Evolutionary conservation across 441 rosid genomes (phyloP), one percentile per base, ranked within the genome.

Genomic region (Jatropha multifida): DNA sequence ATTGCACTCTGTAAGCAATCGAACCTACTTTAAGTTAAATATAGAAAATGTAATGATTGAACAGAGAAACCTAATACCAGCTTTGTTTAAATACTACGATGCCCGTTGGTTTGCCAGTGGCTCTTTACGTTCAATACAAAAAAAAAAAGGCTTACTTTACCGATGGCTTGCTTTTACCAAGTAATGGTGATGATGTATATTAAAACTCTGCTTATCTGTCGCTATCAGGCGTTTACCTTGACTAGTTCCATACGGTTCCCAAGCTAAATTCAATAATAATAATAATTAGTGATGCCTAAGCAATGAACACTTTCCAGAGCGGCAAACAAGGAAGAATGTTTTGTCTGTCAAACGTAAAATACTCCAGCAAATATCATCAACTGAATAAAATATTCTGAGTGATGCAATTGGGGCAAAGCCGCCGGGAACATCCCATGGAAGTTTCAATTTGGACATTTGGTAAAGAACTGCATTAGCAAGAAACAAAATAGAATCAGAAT

Each of bases 291-390:
- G 13, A 52, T 52, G 56, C n/a, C 13, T 52, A 54, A 54, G 58
- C 18, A 5, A 20, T 18, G n/a, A 56, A 8, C n/a, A n/a, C 7
- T 56, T 56, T 20, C 0, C 11, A 26, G 46, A 23, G 52, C 77
- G 60, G 77, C 79, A 75, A 70, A 54, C 74, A 32, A 62, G 79
- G 59, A 73, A 69, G 51, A 80, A 81, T 58, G 78, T 42, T 71
- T 37, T 52, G 8, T 58, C n/a, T 52, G 18, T 54, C 55, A 20
- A 27, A 0, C 14, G 5, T 3, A 63, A 23, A 52, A 26, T 11
- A 75, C 60, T 46, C 26, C 37, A 44, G 14, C 59, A 37, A 32
- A 12, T 9, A 52, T 38, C 46, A 56, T 17, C 41, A 60, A 18
- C 54, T 23, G 12, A 44, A 72, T 71, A 15, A 65, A 18, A 55